Conservation (phyloP, 495 filamentous ascomycete species). For the Coniosporium apollinis region DNA sequence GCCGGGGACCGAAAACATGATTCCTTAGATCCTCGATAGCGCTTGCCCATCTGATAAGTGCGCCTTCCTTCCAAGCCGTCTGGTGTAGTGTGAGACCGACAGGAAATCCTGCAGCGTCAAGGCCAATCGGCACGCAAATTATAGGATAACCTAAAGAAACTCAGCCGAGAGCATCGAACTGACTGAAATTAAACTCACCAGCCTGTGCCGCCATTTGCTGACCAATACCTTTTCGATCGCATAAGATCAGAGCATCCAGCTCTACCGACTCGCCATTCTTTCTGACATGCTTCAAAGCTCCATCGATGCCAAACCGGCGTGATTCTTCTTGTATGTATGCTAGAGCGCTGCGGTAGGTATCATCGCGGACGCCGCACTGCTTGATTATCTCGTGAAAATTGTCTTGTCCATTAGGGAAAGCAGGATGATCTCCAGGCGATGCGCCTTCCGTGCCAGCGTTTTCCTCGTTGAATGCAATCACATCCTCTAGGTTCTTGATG, state of each 20-base stretch:
- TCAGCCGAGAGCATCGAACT: background rate
- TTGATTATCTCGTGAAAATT: background rate
- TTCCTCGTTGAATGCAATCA: slow-evolving; percentile 7
- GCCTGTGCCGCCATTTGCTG: slow-evolving; percentile 18
- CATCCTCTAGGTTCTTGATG: slow-evolving; percentile 12
- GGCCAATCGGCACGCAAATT: slow-evolving; percentile 14
- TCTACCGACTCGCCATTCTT: background rate
- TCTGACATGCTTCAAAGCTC: background rate
- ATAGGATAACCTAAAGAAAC: slow-evolving; percentile 14
- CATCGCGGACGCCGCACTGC: background rate
- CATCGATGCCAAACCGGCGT: slow-evolving; percentile 1
- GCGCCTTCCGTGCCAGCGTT: slow-evolving; percentile 14
- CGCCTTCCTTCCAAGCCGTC: slow-evolving; percentile 13
- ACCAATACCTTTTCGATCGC: slow-evolving; percentile 13
- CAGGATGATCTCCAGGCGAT: slow-evolving; percentile 8
- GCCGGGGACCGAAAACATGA: slow-evolving; percentile 4
- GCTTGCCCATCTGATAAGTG: slow-evolving; percentile 17
- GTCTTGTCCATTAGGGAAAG: slow-evolving; percentile 13
- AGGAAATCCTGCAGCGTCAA: slow-evolving; percentile 10
- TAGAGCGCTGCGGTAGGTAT: background rate
- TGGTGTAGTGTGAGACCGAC: slow-evolving; percentile 16
- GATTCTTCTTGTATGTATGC: background rate
- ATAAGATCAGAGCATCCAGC: slow-evolving; percentile 4
- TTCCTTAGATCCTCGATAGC: slow-evolving; percentile 15
- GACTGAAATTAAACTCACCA: slow-evolving; percentile 1